Evolutionary conservation across 106 monocot species (phyloP).

Genomic region (Platanthera zijinensis): DNA sequence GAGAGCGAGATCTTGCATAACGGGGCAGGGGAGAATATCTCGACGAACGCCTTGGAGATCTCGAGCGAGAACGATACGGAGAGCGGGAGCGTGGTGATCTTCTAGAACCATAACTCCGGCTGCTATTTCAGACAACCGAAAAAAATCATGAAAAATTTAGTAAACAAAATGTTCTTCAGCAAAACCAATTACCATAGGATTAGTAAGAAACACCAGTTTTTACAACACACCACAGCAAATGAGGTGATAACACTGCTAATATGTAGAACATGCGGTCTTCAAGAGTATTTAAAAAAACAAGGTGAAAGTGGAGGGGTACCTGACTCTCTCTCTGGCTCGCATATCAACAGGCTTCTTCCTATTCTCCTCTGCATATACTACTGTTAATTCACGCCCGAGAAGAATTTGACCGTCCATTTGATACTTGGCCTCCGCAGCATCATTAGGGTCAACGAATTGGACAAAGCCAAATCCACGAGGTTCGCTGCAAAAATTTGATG

Average conservation of each 20-base stretch:
- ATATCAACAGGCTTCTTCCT: slow-evolving; percentile 85
- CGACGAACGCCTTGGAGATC: slow-evolving; percentile 11
- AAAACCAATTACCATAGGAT: neutral
- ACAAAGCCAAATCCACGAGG: slow-evolving; percentile 98
- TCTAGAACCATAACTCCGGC: neutral
- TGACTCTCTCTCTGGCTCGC: slow-evolving; percentile 74
- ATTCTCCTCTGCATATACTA: slow-evolving; percentile 97
- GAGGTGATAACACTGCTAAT: no score
- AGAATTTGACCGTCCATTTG: slow-evolving; percentile 92
- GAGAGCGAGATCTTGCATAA: slow-evolving; percentile 15
- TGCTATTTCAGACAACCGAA: neutral
- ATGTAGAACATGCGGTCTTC: no score
- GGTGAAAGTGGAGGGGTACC: slow-evolving; percentile 24
- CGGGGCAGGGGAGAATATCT: slow-evolving; percentile 17
- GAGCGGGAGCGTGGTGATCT: slow-evolving; percentile 20
- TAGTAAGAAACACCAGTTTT: no score
- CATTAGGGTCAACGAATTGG: slow-evolving; percentile 73
- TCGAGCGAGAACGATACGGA: slow-evolving; percentile 17
- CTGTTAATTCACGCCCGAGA: slow-evolving; percentile 82
- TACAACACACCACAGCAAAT: no score
- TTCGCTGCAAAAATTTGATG: slow-evolving; percentile 36
- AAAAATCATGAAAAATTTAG: neutral
- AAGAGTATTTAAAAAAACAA: neutral
- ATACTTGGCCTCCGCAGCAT: slow-evolving; percentile 94
- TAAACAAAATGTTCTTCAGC: neutral